Conservation (phyloP, 1,139 yeast genomes). For the Suhomyces anneliseae region DNA sequence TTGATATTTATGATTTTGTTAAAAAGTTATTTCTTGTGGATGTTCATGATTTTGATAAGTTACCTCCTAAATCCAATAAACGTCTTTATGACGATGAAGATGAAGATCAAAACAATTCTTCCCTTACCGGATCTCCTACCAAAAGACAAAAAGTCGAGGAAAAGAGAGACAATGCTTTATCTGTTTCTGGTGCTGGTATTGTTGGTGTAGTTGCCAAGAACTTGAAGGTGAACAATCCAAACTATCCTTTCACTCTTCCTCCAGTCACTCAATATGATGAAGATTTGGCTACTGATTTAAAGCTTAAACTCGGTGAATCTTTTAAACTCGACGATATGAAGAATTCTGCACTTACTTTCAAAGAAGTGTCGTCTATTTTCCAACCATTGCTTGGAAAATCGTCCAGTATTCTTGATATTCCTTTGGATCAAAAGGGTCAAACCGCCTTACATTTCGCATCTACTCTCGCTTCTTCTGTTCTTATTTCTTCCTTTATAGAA, state of each 20-base stretch:
- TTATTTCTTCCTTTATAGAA: slow-evolving; percentile 38
- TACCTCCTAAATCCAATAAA: slow-evolving; percentile 35
- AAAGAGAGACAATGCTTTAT: not conserved
- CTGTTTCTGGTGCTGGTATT: not conserved
- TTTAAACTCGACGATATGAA: slow-evolving; percentile 21
- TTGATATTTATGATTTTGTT: slow-evolving; percentile 42
- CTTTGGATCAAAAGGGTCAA: slow-evolving; percentile 44
- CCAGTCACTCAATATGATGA: slow-evolving; percentile 18
- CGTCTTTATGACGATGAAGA: slow-evolving; percentile 17
- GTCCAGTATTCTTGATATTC: slow-evolving; percentile 30
- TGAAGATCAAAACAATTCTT: slow-evolving; percentile 15
- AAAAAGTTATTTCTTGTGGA: slow-evolving; percentile 44
- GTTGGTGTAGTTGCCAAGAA: not conserved
- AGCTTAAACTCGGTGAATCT: slow-evolving; percentile 21
- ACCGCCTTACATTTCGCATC: slow-evolving; percentile 50
- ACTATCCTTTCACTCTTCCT: slow-evolving; percentile 23
- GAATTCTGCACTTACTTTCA: slow-evolving; percentile 10
- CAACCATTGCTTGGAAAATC: slow-evolving; percentile 16
- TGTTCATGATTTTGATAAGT: slow-evolving; percentile 46
- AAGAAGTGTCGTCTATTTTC: slow-evolving; percentile 18
- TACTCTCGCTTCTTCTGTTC: slow-evolving; percentile 40
- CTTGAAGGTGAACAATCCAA: slow-evolving; percentile 14
- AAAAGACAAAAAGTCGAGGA: slow-evolving; percentile 15
- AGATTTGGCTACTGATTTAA: slow-evolving; percentile 21
- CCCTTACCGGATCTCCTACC: slow-evolving; percentile 19